Base-by-base conservation (phyloP, 129 eudicot species). In the Escallonia rubra region DNA sequence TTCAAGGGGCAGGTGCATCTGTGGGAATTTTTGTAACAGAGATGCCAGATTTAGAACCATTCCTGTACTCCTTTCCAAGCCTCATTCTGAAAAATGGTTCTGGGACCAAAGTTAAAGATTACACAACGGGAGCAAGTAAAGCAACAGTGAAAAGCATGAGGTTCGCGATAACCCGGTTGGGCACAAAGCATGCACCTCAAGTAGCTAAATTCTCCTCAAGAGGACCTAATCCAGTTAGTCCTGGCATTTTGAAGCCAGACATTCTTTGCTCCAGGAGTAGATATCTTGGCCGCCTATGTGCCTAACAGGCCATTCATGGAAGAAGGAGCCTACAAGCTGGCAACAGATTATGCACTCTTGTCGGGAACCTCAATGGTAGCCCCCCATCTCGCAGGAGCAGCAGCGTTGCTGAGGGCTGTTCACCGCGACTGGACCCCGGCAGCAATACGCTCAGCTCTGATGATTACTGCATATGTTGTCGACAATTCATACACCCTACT, bases 351-450 rank as follows among this genome's bases (percentile, higher is more conserved):
- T 41, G 71, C 74, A 7, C 57, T 82, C 23, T 8, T 34, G 47
- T 76, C 85, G 0, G 91, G 88, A 7, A 82, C 86, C 8, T 84
- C 89, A 38, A 84, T 84, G 89, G 75, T 85, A 8, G 72, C 84
- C 5, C 91, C 91, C 9, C 91, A 81, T 61, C 65, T 79, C 13
- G 76, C 83, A 0, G 85, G 88, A 6, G 69, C 76, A 2, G 74
- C 87, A 3, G 83, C 91, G 4, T 71, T 82, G 0, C 55, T 82
- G 2, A 82, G 82, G 61, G 76, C 73, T 2, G 72, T 81, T 0
- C 87, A 81, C 8, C 83, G 71, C 6, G 71, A 82, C 12, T 82
- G 85, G 88, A 82, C 81, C 69, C 91, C 91, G 3, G 78, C 87
- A 5, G 83, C 88, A 6, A 82, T 86, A 8, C 87, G 77, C 3